A percentile compares a stretch with the other conserved stretches of the same genome.
phyloP scores from a whole-genome alignment of 1,284 basidiomycete genomes.

The Phenoliferia sp. region DNA sequence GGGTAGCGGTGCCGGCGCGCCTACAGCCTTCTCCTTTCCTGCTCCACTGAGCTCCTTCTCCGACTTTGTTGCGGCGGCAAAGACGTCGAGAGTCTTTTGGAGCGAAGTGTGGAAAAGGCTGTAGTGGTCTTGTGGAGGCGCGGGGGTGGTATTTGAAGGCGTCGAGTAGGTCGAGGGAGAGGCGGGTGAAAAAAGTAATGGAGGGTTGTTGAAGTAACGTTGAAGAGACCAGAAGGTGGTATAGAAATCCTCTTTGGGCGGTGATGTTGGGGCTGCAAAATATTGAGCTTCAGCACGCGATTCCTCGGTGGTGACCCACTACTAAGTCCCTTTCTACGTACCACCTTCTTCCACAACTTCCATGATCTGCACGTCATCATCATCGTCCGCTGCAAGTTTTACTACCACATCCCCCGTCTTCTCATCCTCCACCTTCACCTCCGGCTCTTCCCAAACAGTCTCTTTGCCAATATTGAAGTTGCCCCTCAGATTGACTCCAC shows the following conservation, averaged over 20 bases:
- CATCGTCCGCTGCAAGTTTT: conserved; percentile 19
- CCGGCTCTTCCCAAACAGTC: conserved; percentile 32
- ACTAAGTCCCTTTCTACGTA: no score
- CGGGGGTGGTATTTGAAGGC: conserved; percentile 13
- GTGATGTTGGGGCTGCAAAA: no score
- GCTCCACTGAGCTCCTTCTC: conserved; percentile 46
- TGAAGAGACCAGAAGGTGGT: conserved; percentile 80
- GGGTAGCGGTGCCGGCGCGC: conserved; percentile 38
- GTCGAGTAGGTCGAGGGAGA: conserved; percentile 5
- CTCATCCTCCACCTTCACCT: conserved; percentile 1
- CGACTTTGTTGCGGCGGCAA: conserved; percentile 75
- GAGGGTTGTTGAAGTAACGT: conserved; percentile 36
- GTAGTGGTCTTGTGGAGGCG: conserved; percentile 40
- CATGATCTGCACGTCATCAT: conserved; percentile 5
- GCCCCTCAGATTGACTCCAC: conserved; percentile 82
- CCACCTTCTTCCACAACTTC: background rate
- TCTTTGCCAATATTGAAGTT: conserved; percentile 63
- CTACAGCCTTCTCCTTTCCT: conserved; percentile 2
- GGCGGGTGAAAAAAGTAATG: conserved; percentile 6
- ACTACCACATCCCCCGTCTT: conserved; percentile 2
- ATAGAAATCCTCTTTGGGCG: conserved; percentile 54
- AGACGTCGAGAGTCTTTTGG: conserved; percentile 63
- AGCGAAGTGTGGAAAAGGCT: conserved; percentile 62
- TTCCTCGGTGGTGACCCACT: no score
- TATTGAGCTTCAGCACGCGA: no score